A percentile compares a stretch with the other conserved stretches of the same genome.
Conservation (phyloP, 2,329 filamentous ascomycete genomes). For the Penicillium glabrum region DNA sequence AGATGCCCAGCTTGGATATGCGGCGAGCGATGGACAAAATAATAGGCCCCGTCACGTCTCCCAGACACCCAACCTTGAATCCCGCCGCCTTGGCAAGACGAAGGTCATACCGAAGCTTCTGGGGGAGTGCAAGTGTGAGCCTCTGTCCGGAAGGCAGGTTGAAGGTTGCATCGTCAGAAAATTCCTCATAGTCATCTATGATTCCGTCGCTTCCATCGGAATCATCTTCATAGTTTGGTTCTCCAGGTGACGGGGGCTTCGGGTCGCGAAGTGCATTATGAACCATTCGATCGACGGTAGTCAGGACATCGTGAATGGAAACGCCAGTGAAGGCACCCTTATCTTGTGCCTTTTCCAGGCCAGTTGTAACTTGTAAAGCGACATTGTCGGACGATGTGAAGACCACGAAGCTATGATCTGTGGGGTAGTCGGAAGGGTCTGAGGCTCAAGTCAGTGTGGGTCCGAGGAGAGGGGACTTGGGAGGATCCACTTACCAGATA, state of each 20-base stretch:
- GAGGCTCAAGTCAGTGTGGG: slow-evolving; percentile 1
- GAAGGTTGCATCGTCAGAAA: slow-evolving; percentile 26
- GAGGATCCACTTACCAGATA: slow-evolving; percentile 37
- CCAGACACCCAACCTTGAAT: slow-evolving; percentile 67
- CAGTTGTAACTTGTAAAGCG: slow-evolving; percentile 26
- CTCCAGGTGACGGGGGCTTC: not conserved
- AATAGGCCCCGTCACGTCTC: slow-evolving; percentile 49
- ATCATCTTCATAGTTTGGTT: slow-evolving; percentile 10
- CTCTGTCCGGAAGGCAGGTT: not conserved
- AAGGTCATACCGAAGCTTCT: slow-evolving; percentile 61
- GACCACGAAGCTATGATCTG: slow-evolving; percentile 50
- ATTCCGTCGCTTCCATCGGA: slow-evolving; percentile 12
- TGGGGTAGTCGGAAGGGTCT: slow-evolving; percentile 63
- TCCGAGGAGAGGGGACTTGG: not conserved
- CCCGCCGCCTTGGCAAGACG: slow-evolving; percentile 61
- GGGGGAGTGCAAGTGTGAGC: slow-evolving; percentile 10
- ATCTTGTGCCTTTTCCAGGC: slow-evolving; percentile 46
- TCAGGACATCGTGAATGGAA: slow-evolving; percentile 51
- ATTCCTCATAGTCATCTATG: slow-evolving; percentile 32
- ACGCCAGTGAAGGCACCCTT: slow-evolving; percentile 33
- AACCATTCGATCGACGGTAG: slow-evolving; percentile 45
- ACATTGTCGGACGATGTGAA: slow-evolving; percentile 45
- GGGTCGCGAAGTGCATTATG: slow-evolving; percentile 20
- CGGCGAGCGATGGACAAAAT: slow-evolving; percentile 69
- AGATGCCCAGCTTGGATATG: slow-evolving; percentile 68